Percentiles rank a stretch among this genome's conserved stretches.
phyloP scores from a whole-genome alignment of 228 moss, liverwort and hornwort species.

The Sphagnum magellanicum region DNA sequence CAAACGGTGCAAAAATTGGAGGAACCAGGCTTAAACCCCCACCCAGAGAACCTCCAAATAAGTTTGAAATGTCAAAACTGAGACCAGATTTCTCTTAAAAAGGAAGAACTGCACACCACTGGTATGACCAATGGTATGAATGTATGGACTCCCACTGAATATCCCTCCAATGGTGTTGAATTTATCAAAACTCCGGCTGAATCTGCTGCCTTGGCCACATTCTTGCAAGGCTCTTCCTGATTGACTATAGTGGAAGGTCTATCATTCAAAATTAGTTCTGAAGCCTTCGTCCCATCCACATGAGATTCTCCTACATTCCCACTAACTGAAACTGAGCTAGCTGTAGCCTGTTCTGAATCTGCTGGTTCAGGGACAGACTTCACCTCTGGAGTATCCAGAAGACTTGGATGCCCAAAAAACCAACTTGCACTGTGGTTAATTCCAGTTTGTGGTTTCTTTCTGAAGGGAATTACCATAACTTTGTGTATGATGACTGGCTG shows the following conservation, averaged over 20 bases:
- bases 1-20: too few relatives aligned
- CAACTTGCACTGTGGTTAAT: too few relatives aligned
- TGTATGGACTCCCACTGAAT: conserved; percentile 22
- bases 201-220: neutral
- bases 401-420: neutral
- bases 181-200: neutral
- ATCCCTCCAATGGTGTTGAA: neutral
- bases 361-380: neutral
- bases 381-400: neutral
- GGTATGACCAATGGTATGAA: conserved; percentile 43
- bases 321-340: neutral
- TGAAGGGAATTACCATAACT: conserved; percentile 38
- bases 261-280: neutral
- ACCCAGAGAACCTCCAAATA: too few relatives aligned
- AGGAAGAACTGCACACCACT: too few relatives aligned
- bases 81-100: too few relatives aligned
- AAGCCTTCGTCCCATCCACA: neutral
- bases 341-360: neutral
- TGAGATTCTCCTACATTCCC: neutral
- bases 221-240: neutral
- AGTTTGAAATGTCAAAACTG: too few relatives aligned
- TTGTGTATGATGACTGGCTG: conserved; percentile 74
- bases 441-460: neutral
- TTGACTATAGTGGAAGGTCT: neutral
- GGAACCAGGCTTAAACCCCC: too few relatives aligned